Percentiles rank a stretch among this genome's conserved stretches.
Conservation (phyloP, 140 eudicot species). For the Flaveria floridana region DNA sequence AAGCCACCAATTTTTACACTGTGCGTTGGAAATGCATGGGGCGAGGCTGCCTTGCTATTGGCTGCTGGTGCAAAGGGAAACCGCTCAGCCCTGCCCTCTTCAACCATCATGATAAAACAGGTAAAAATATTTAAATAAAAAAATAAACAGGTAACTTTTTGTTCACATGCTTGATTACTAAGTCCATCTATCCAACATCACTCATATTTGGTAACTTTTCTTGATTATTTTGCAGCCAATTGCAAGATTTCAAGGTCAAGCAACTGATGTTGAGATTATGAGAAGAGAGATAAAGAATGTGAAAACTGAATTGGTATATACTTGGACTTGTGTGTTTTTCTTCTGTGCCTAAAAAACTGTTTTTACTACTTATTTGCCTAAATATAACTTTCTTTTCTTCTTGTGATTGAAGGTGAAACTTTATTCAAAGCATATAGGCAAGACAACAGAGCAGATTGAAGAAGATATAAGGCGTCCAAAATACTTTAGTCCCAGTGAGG, state of each 20-base stretch:
- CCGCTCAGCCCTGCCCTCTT: conserved; percentile 92
- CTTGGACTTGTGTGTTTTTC: not conserved
- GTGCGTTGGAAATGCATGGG: conserved; percentile 98
- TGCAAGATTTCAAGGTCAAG: conserved; percentile 85
- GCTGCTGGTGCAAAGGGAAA: conserved; percentile 94
- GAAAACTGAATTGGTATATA: conserved; percentile 51
- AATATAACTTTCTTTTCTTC: not conserved
- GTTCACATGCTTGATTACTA: not conserved
- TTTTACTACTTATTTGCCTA: not conserved
- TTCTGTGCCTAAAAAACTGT: not conserved
- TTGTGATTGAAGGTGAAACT: conserved; percentile 67
- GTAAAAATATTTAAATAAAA: conserved; percentile 20
- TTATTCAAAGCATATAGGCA: conserved; percentile 66
- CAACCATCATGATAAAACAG: conserved; percentile 92
- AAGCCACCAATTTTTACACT: conserved; percentile 80
- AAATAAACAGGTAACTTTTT: conserved; percentile 9
- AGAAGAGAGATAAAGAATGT: conserved; percentile 61
- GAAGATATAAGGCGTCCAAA: conserved; percentile 90
- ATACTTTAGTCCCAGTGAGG: conserved; percentile 91
- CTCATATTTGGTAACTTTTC: not conserved
- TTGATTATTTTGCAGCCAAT: conserved; percentile 67
- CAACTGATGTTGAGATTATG: conserved; percentile 75
- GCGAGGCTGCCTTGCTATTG: conserved; percentile 93
- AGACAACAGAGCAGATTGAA: conserved; percentile 75
- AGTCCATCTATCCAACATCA: conserved; percentile 4